These are phyloP conservation scores for Xylariaceae sp. DNA, from an alignment of 2,329 filamentous ascomycete species.

Conservation along the genomic window DNA sequence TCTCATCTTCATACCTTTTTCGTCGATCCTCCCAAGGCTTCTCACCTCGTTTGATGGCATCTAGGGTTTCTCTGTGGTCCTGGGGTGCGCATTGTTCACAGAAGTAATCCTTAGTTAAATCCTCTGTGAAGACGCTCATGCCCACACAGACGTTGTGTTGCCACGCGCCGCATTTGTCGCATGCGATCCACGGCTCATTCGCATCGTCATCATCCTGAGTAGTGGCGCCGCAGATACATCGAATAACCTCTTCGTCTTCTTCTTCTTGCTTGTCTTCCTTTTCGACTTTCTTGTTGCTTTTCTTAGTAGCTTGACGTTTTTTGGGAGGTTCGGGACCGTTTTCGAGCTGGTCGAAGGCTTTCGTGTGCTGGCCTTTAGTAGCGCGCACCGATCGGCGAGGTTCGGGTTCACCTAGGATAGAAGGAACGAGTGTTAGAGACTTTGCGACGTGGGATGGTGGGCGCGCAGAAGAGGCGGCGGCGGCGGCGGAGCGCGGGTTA, in stretches of 20 bases:
- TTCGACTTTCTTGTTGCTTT: slow-evolving; percentile 53
- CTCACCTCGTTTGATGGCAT: slow-evolving; percentile 74
- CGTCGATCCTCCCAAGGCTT: slow-evolving; percentile 77
- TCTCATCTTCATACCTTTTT: slow-evolving; percentile 59
- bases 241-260: slow-evolving; percentile 70
- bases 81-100: slow-evolving; percentile 87
- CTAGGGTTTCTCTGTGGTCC: slow-evolving; percentile 76
- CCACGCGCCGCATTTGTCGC: slow-evolving; percentile 89
- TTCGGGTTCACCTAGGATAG: slow-evolving; percentile 54
- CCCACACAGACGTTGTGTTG: slow-evolving; percentile 97
- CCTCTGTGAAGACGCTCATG: slow-evolving; percentile 71
- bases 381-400: slow-evolving; percentile 90
- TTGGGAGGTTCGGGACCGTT: slow-evolving; percentile 52
- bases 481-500: background rate
- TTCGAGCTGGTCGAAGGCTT: slow-evolving; percentile 76
- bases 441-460: background rate
- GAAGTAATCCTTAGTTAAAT: slow-evolving; percentile 80
- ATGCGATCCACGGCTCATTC: slow-evolving; percentile 90
- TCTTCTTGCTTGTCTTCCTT: slow-evolving; percentile 53
- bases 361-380: slow-evolving; percentile 93
- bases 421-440: slow-evolving; percentile 23
- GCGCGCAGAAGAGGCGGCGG: background rate
- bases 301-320: slow-evolving; percentile 39
- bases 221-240: slow-evolving; percentile 87
- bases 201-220: slow-evolving; percentile 79